phyloP scores from a whole-genome alignment of 768 basidiomycete genomes.

The Clavulina sp. region DNA sequence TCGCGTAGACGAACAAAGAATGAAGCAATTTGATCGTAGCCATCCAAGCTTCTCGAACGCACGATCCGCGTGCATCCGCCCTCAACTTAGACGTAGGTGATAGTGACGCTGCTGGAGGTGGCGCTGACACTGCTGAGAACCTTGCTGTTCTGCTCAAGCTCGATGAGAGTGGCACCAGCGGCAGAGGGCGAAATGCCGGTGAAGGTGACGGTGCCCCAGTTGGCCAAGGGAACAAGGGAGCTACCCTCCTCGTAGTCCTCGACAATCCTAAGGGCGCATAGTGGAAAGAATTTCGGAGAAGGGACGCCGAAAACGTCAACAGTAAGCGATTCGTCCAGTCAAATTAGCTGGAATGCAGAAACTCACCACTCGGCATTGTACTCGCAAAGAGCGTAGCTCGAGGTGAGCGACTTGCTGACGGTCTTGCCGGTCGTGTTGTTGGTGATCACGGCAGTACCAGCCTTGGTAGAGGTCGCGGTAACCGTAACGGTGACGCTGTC shows the following conservation, averaged over 20 bases:
- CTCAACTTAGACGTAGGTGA: too few species aligned
- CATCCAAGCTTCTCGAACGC: too few species aligned
- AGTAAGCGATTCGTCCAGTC: too few species aligned
- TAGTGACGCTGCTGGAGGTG: slow-evolving; percentile 14
- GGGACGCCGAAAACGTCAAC: too few species aligned
- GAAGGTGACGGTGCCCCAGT: slow-evolving; percentile 25
- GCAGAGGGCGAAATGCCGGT: slow-evolving; percentile 20
- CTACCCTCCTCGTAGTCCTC: slow-evolving; percentile 3
- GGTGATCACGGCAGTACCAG: slow-evolving; percentile 17
- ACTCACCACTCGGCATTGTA: slow-evolving; percentile 25
- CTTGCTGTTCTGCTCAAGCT: slow-evolving; percentile 20
- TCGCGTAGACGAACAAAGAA: too few species aligned
- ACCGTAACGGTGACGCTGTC: slow-evolving; percentile 18
- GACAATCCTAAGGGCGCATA: too few species aligned
- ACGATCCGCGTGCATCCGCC: too few species aligned
- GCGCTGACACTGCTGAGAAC: slow-evolving; percentile 19
- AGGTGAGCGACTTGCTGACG: slow-evolving; percentile 19
- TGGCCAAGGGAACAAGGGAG: slow-evolving; percentile 21
- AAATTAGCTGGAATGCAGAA: too few species aligned
- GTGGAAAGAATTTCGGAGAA: too few species aligned
- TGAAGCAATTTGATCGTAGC: too few species aligned
- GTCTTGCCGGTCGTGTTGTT: slow-evolving; percentile 17
- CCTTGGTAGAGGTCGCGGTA: slow-evolving; percentile 15
- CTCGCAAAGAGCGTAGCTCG: slow-evolving; percentile 18
- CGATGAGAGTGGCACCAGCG: slow-evolving; percentile 20